phyloP scores from a whole-genome alignment of 2,329 filamentous ascomycete genomes.

The Orbilia oligospora region DNA sequence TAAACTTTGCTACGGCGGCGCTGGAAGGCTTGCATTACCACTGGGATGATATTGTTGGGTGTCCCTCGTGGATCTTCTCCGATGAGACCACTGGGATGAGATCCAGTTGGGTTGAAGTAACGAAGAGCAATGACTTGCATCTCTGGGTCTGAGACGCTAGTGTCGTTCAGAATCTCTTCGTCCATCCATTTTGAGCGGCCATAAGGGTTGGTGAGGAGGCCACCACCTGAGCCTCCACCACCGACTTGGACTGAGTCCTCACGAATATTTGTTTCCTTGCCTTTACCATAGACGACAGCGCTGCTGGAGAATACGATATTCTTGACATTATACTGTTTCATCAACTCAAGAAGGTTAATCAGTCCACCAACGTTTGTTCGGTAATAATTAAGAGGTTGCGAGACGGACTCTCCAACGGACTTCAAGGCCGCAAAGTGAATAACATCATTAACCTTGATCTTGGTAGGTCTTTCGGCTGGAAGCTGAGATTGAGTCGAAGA shows the following conservation, averaged over 20 bases:
- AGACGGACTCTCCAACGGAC: slow-evolving; percentile 76
- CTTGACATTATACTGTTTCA: slow-evolving; percentile 75
- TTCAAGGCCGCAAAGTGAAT: slow-evolving; percentile 80
- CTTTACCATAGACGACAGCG: slow-evolving; percentile 76
- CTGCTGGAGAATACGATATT: slow-evolving; percentile 79
- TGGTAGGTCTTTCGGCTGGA: slow-evolving; percentile 65
- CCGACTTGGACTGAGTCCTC: slow-evolving; percentile 68
- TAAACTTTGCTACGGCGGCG: slow-evolving; percentile 70
- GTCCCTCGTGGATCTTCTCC: slow-evolving; percentile 76
- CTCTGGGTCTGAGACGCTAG: slow-evolving; percentile 73
- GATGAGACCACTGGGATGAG: slow-evolving; percentile 75
- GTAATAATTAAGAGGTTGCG: slow-evolving; percentile 75
- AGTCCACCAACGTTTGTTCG: slow-evolving; percentile 78
- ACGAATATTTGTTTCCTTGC: slow-evolving; percentile 66
- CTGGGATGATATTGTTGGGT: slow-evolving; percentile 77
- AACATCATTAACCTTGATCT: slow-evolving; percentile 74
- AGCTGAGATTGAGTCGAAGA: slow-evolving; percentile 67
- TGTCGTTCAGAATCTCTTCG: slow-evolving; percentile 76
- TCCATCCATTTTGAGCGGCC: slow-evolving; percentile 78
- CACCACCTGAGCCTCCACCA: slow-evolving; percentile 68
- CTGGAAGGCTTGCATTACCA: slow-evolving; percentile 69
- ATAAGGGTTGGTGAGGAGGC: slow-evolving; percentile 74
- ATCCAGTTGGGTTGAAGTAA: slow-evolving; percentile 79
- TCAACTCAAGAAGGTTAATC: slow-evolving; percentile 73
- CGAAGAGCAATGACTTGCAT: slow-evolving; percentile 76